Evolutionary conservation across 1,139 yeast genomes (phyloP).

Genomic region (Zygotorulaspora mrakii): DNA sequence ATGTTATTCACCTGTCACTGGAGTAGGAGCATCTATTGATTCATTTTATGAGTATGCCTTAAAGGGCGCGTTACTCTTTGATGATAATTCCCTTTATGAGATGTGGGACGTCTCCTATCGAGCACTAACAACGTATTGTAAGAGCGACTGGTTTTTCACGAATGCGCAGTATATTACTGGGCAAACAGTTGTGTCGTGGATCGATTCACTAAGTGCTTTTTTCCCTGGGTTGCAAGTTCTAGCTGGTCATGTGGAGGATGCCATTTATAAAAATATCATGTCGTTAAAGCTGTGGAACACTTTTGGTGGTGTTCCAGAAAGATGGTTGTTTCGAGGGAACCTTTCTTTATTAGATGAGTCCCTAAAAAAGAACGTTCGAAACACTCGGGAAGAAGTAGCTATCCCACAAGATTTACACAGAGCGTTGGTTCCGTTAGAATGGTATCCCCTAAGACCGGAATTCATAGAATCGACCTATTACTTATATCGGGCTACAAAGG

Average conservation of each 20-base stretch:
- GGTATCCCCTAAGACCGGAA: conserved; percentile 93
- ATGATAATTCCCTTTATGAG: conserved; percentile 56
- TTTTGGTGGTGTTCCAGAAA: conserved; percentile 79
- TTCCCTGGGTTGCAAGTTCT: conserved; percentile 83
- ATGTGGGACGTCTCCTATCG: conserved; percentile 60
- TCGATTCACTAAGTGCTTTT: conserved; percentile 83
- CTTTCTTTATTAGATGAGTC: conserved; percentile 1
- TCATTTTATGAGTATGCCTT: conserved; percentile 88
- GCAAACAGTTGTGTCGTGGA: conserved; percentile 55
- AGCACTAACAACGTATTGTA: conserved; percentile 52
- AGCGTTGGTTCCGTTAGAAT: conserved; percentile 54
- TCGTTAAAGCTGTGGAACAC: conserved; percentile 76
- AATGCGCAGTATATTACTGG: conserved; percentile 60
- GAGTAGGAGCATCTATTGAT: conserved; percentile 91
- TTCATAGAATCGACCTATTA: conserved; percentile 85
- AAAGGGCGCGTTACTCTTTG: conserved; percentile 68
- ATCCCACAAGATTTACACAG: conserved; percentile 7
- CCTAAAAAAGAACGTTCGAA: not conserved
- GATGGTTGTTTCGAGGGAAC: conserved; percentile 59
- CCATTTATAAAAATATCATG: conserved; percentile 58
- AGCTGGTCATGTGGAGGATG: conserved; percentile 69
- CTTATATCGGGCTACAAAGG: conserved; percentile 77
- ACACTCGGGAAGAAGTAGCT: not conserved
- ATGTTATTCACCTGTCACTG: conserved; percentile 63
- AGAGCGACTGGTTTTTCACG: conserved; percentile 54